A percentile compares a stretch with the other conserved stretches of the same genome.
These are phyloP conservation scores for Ogataea neopini DNA, from an alignment of 805 yeast genomes.

Conservation along the genomic window DNA sequence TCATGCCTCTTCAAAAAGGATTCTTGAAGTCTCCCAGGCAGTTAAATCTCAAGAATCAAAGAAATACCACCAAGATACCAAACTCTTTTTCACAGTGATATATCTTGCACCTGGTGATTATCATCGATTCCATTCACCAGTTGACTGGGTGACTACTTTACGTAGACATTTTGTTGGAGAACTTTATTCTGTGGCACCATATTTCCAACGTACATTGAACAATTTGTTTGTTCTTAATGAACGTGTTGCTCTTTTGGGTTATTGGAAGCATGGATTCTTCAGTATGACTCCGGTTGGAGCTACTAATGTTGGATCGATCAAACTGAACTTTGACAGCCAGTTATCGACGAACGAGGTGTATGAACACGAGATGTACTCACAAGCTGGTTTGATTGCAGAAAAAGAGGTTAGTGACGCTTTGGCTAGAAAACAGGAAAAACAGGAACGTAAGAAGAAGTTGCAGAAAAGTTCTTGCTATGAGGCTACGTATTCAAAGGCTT, in stretches of 20 bases:
- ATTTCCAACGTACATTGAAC: slow-evolving; percentile 82
- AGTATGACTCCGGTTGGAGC: slow-evolving; percentile 99
- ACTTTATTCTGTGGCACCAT: slow-evolving; percentile 93
- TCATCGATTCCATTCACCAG: slow-evolving; percentile 95
- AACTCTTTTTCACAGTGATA: slow-evolving; percentile 83
- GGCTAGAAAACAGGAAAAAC: slow-evolving; percentile 4
- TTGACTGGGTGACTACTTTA: slow-evolving; percentile 90
- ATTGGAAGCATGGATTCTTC: slow-evolving; percentile 96
- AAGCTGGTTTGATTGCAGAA: background rate
- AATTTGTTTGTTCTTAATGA: slow-evolving; percentile 91
- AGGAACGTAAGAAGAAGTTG: slow-evolving; percentile 38
- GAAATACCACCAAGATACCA: slow-evolving; percentile 36
- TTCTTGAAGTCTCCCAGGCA: slow-evolving; percentile 22
- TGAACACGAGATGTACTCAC: slow-evolving; percentile 45
- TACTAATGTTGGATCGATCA: slow-evolving; percentile 95
- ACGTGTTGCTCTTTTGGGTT: slow-evolving; percentile 91
- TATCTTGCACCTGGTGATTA: slow-evolving; percentile 98
- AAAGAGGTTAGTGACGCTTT: slow-evolving; percentile 8
- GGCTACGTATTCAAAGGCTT: slow-evolving; percentile 85
- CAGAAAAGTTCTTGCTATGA: slow-evolving; percentile 86
- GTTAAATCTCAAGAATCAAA: slow-evolving; percentile 33
- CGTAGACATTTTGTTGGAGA: slow-evolving; percentile 97
- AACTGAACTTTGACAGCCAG: slow-evolving; percentile 87
- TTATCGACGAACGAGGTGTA: slow-evolving; percentile 78
- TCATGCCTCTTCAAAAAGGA: slow-evolving; percentile 31